Conservation (phyloP, 2,329 filamentous ascomycete genomes). For the Aspergillus texensis region DNA sequence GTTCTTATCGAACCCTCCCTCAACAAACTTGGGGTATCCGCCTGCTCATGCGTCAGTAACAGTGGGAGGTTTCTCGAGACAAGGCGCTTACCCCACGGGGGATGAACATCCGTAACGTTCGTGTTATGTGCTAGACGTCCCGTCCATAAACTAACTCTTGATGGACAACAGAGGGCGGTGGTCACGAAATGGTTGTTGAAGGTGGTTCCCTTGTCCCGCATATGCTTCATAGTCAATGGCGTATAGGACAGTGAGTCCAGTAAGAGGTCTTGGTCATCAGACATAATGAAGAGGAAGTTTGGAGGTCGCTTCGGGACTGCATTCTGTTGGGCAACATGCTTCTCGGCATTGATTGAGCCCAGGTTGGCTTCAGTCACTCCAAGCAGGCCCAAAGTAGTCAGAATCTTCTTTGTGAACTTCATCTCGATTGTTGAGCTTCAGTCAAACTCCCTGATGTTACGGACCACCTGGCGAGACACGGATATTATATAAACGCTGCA, state of each 20-base stretch:
- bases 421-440: neutral
- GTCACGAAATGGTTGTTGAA: conserved; percentile 69
- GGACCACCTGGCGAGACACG: neutral
- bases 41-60: conserved; percentile 19
- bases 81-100: conserved; percentile 53
- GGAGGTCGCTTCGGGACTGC: conserved; percentile 24
- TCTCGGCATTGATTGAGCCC: neutral
- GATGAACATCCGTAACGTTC: conserved; percentile 64
- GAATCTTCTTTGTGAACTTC: neutral
- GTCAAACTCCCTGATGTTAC: neutral
- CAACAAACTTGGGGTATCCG: conserved; percentile 55
- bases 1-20: conserved; percentile 53
- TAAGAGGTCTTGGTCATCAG: conserved; percentile 68
- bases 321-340: neutral
- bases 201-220: conserved; percentile 60
- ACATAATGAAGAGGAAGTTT: conserved; percentile 69
- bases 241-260: conserved; percentile 65
- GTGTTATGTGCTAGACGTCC: conserved; percentile 71
- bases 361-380: neutral
- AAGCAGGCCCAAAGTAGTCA: neutral
- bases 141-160: conserved; percentile 66
- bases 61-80: neutral
- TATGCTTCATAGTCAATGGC: conserved; percentile 58
- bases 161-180: conserved; percentile 68
- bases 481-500: neutral